These are phyloP conservation scores for Darksidea phi DNA, from an alignment of 495 filamentous ascomycete species.

Conservation along the genomic window DNA sequence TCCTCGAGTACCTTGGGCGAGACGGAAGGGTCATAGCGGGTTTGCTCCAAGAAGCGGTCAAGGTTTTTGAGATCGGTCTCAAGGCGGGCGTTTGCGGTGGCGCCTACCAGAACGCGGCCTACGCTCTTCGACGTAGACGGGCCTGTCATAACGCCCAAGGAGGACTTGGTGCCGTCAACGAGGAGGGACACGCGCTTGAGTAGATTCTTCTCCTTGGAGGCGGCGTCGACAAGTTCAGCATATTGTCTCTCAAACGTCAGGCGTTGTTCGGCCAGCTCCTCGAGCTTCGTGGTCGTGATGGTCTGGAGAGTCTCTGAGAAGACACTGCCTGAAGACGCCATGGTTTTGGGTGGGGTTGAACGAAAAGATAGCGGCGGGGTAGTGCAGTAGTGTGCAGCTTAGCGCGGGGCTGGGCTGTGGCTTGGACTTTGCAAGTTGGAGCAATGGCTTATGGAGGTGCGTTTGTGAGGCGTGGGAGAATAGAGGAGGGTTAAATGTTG, in stretches of 20 bases:
- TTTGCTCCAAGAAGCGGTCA: constrained; percentile 56
- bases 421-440: too few relatives aligned
- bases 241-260: constrained; percentile 50
- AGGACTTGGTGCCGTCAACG: constrained; percentile 46
- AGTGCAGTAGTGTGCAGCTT: too few relatives aligned
- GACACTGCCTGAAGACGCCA: constrained; percentile 30
- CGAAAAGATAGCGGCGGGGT: too few relatives aligned
- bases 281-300: constrained; percentile 65
- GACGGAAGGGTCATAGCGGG: constrained; percentile 57
- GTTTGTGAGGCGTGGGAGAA: too few relatives aligned
- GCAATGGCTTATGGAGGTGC: too few relatives aligned
- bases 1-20: constrained; percentile 47
- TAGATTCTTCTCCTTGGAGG: constrained; percentile 37
- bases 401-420: too few relatives aligned
- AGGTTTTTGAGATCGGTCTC: constrained; percentile 50
- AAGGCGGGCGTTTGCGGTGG: constrained; percentile 41
- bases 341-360: too few relatives aligned
- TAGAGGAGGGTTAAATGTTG: too few relatives aligned
- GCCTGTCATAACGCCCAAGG: constrained; percentile 41
- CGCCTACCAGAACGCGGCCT: constrained; percentile 40
- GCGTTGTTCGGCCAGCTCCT: constrained; percentile 60
- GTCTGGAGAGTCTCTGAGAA: constrained; percentile 63
- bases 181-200: constrained; percentile 44
- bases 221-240: constrained; percentile 39
- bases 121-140: constrained; percentile 23